These are phyloP conservation scores for Carex cristatella DNA, from an alignment of 176 grass and related monocot genomes.

Conservation along the genomic window DNA sequence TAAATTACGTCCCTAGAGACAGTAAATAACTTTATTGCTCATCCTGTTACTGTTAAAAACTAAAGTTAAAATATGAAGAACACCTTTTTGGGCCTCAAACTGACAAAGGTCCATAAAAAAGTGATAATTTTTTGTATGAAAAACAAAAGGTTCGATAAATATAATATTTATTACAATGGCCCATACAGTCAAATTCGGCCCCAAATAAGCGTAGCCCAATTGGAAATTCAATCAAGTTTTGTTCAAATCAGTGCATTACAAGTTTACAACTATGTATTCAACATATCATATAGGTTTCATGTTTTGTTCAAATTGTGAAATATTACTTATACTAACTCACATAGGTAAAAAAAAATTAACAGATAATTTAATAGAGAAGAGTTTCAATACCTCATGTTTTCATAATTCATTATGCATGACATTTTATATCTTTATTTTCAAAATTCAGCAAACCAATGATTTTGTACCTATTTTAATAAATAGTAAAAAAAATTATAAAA, in stretches of 20 bases:
- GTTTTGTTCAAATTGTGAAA: no score
- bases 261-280: no score
- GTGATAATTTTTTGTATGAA: background rate
- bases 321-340: no score
- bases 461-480: no score
- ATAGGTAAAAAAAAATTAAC: no score
- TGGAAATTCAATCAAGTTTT: background rate
- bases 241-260: background rate
- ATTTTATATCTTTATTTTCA: no score
- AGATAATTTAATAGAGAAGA: no score
- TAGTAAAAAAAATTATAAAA: no score
- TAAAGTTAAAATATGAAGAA: background rate
- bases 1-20: background rate
- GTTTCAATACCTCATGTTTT: no score
- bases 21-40: background rate
- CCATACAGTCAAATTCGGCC: background rate
- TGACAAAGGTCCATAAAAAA: background rate
- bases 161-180: background rate
- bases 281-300: background rate
- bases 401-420: no score
- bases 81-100: constrained; percentile 7
- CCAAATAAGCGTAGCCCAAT: background rate
- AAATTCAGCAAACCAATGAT: no score
- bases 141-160: background rate
- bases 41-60: background rate